Evolutionary conservation across 2,329 filamentous ascomycete genomes (phyloP), one percentile per base, ranked within the genome.

Genomic region (Didymella exigua): DNA sequence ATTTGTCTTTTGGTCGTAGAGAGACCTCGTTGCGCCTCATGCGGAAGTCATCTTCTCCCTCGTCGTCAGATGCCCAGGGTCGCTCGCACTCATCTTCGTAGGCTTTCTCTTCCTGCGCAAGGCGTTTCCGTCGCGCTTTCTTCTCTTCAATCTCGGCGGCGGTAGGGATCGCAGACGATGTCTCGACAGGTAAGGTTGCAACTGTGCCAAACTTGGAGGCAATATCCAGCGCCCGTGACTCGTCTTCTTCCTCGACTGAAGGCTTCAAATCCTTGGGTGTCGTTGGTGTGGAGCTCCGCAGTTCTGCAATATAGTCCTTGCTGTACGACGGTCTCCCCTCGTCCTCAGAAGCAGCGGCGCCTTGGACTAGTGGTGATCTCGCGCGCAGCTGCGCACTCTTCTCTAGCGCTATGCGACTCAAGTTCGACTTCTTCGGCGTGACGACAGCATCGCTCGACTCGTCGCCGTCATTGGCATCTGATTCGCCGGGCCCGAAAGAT

Each of bases 71-170:
- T 47, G 71, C 73, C 66, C 69, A 75, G 5, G 75, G 73, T 30
- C 73, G 72, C 44, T 79, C 75, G 27, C 80, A 78, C 2, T 75
- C 76, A 51, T 78, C 75, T 29, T 83, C 84, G 50, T 85, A 81
- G 49, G 66, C 65, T n/a, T 88, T 86, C 43, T 89, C 77, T 66
- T 92, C 86, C 48, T 86, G 82, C 0, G 92, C 93, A 10, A 96
- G 75, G 1, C 93, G 86, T n/a, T 89, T 89, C 14, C 93, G 85
- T 2, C 95, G 86, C 56, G 91, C 90, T 75, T 97, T 98, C 79
- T 93, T 96, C 76, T 96, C 93, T 24, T 84, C 84, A 45, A 98
- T 96, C 69, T 97, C 90, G 2, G 89, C 85, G 58, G 93, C 89
- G 2, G 89, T 92, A 3, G 93, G 86, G 60, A 97, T 92, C 5